phyloP scores from a whole-genome alignment of 495 filamentous ascomycete species.

The Aspergillus nanangensis region DNA sequence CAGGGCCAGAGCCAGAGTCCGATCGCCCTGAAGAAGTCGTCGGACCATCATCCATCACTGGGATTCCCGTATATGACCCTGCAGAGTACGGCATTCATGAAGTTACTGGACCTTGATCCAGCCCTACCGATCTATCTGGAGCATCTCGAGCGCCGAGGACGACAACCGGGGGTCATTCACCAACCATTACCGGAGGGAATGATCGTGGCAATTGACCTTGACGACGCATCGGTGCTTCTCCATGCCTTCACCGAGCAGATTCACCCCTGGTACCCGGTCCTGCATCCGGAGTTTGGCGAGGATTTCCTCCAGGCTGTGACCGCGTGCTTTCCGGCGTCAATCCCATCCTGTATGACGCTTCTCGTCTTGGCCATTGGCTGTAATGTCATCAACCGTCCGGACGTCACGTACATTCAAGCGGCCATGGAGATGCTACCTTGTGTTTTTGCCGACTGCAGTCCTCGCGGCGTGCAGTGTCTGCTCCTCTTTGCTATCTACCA shows the following conservation, averaged over 20 bases:
- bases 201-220: too few species aligned
- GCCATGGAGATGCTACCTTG: background rate
- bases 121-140: too few species aligned
- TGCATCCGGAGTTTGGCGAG: slow-evolving; percentile 1
- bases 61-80: background rate
- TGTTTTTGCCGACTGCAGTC: background rate
- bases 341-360: background rate
- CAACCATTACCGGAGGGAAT: too few species aligned
- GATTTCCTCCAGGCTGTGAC: background rate
- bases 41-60: background rate
- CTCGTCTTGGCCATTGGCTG: slow-evolving; percentile 1
- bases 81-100: background rate
- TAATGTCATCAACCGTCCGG: background rate
- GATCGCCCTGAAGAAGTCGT: too few species aligned
- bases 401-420: background rate
- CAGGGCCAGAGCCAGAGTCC: too few species aligned
- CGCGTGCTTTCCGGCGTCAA: background rate
- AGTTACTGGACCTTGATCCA: background rate
- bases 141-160: too few species aligned
- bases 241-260: background rate
- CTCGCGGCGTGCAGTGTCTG: background rate
- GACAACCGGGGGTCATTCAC: too few species aligned
- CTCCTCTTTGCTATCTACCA: slow-evolving; percentile 3
- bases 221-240: too few species aligned
- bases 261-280: slow-evolving; percentile 4